These are phyloP conservation scores for Pythium aristosporum DNA, from an alignment of 352 stramenopile genomes.

Conservation along the genomic window DNA sequence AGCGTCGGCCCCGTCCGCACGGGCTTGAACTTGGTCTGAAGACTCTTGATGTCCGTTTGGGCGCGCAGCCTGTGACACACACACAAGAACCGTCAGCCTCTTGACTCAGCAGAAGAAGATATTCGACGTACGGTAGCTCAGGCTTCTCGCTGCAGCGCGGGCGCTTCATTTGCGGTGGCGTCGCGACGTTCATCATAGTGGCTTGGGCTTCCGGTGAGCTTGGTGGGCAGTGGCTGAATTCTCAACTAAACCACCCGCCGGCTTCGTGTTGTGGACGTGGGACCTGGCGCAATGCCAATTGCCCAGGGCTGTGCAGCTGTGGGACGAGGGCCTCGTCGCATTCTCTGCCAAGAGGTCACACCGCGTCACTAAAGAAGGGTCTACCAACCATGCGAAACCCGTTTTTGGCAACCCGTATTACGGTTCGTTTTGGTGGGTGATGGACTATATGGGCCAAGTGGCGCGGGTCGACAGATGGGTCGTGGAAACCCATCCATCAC, in stretches of 20 bases:
- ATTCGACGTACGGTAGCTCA: conserved; percentile 7
- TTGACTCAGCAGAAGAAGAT: background rate
- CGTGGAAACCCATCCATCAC: too few species aligned
- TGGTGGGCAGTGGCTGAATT: conserved; percentile 1
- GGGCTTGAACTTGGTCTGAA: conserved; percentile 19
- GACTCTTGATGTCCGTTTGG: conserved; percentile 14
- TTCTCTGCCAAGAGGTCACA: conserved; percentile 9
- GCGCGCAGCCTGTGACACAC: conserved; percentile 12
- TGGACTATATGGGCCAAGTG: background rate
- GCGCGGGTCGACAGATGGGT: background rate
- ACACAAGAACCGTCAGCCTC: conserved; percentile 10
- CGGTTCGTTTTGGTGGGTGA: conserved; percentile 1
- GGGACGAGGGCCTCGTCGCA: conserved; percentile 13
- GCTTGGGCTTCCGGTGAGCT: background rate
- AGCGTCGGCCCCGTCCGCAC: conserved; percentile 25
- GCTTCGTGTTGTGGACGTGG: background rate
- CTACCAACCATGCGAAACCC: background rate
- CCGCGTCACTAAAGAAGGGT: too few species aligned
- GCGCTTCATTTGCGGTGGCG: conserved; percentile 18
- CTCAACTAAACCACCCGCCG: background rate
- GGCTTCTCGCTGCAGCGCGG: conserved; percentile 6
- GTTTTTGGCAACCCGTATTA: background rate
- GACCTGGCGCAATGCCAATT: conserved; percentile 2
- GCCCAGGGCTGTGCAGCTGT: conserved; percentile 16
- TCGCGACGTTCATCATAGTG: conserved; percentile 12